phyloP scores from a whole-genome alignment of 371 early-diverging fungal species.

The Syncephalis plumigaleata region DNA sequence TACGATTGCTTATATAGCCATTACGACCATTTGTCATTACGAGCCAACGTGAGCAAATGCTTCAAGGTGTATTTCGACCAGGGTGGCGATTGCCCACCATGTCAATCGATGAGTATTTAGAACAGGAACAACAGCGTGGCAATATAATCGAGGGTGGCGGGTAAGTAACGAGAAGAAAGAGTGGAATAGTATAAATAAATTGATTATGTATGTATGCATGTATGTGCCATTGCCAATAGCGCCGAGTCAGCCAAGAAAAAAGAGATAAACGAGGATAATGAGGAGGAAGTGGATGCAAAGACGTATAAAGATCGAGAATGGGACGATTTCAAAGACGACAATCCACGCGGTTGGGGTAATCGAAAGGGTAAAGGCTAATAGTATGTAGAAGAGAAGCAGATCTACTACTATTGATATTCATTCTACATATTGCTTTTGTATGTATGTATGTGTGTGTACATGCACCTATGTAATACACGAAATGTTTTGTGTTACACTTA shows the following conservation, averaged over 20 bases:
- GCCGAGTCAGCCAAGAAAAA: constrained; percentile 36
- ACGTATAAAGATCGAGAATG: constrained; percentile 66
- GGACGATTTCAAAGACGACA: constrained; percentile 89
- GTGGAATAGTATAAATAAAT: neutral
- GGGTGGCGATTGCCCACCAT: constrained; percentile 86
- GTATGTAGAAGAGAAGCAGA: too few relatives aligned
- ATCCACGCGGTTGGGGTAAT: constrained; percentile 77
- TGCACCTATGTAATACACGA: too few relatives aligned
- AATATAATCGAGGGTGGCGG: constrained; percentile 74
- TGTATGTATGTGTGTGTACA: too few relatives aligned
- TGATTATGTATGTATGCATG: constrained; percentile 1
- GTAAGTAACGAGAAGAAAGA: constrained; percentile 26
- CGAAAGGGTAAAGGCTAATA: neutral
- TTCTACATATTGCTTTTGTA: too few relatives aligned
- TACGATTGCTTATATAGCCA: constrained; percentile 16
- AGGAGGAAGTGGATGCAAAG: constrained; percentile 66
- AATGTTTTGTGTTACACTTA: too few relatives aligned
- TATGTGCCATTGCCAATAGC: too few relatives aligned
- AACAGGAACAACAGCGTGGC: constrained; percentile 72
- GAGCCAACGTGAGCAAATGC: constrained; percentile 46
- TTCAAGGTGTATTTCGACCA: constrained; percentile 70
- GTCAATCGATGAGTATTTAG: constrained; percentile 88
- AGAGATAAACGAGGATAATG: constrained; percentile 52
- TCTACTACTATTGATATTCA: too few relatives aligned
- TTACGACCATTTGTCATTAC: constrained; percentile 82